Percentiles rank a stretch among this genome's conserved stretches.
Evolutionary conservation across 768 basidiomycete genomes (phyloP).

Genomic region (Amanita brunnescens): DNA sequence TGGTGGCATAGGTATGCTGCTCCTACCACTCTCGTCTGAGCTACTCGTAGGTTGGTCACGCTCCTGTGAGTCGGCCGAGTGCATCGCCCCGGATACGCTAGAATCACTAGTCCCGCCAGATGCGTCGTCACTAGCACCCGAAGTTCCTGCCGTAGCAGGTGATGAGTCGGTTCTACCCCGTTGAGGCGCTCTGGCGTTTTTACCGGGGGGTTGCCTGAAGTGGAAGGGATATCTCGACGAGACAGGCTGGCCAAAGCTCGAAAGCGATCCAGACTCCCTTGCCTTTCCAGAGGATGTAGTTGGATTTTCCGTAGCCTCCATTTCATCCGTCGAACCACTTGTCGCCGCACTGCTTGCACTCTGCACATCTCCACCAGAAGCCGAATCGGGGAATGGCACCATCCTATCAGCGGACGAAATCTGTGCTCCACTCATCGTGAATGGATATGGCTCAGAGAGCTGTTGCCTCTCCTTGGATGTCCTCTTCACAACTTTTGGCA

Average conservation of each 20-base stretch:
- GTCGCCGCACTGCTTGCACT: slow-evolving; percentile 14
- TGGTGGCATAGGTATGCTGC: slow-evolving; percentile 35
- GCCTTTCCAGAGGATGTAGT: slow-evolving; percentile 9
- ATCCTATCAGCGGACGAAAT: slow-evolving; percentile 45
- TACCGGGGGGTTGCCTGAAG: slow-evolving; percentile 37
- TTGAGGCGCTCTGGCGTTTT: neutral
- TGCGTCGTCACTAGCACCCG: slow-evolving; percentile 20
- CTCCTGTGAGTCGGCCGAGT: slow-evolving; percentile 40
- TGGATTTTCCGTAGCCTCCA: slow-evolving; percentile 15
- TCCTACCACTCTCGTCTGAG: slow-evolving; percentile 9
- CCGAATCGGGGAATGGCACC: slow-evolving; percentile 70
- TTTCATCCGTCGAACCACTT: slow-evolving; percentile 12
- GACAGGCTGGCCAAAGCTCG: slow-evolving; percentile 74
- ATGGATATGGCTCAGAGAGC: slow-evolving; percentile 62
- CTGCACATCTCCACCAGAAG: slow-evolving; percentile 28
- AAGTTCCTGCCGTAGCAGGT: slow-evolving; percentile 3
- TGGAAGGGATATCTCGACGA: slow-evolving; percentile 54
- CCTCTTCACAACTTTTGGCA: slow-evolving; percentile 28
- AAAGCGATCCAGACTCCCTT: slow-evolving; percentile 73
- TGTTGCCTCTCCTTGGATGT: slow-evolving; percentile 38
- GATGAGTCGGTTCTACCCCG: neutral
- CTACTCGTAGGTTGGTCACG: slow-evolving; percentile 17
- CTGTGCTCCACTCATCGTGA: slow-evolving; percentile 51
- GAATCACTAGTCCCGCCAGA: slow-evolving; percentile 29
- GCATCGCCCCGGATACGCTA: slow-evolving; percentile 34